phyloP scores from a whole-genome alignment of 2,329 filamentous ascomycete species.

The Venturia carpophila region DNA sequence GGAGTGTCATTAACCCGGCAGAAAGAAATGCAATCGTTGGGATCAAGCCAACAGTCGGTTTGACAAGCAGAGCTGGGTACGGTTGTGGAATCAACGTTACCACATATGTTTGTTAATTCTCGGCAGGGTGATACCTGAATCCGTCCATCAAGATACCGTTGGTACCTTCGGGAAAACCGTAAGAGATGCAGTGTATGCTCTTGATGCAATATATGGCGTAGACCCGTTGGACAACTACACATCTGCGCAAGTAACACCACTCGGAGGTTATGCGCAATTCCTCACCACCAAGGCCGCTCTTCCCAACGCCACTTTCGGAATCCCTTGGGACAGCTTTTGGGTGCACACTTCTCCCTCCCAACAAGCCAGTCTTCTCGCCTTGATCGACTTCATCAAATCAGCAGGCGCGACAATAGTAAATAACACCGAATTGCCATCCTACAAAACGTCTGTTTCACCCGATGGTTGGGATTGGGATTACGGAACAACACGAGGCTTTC shows the following conservation, averaged over 20 bases:
- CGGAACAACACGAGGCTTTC: not conserved
- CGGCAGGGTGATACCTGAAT: conserved; percentile 50
- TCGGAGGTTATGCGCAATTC: conserved; percentile 49
- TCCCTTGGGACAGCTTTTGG: conserved; percentile 69
- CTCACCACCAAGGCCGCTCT: conserved; percentile 49
- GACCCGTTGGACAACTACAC: conserved; percentile 62
- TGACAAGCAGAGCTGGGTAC: conserved; percentile 9
- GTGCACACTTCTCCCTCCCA: conserved; percentile 50
- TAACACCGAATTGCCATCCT: conserved; percentile 7
- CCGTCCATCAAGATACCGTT: conserved; percentile 59
- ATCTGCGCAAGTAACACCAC: conserved; percentile 48
- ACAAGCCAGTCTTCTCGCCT: conserved; percentile 42
- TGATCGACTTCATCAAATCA: conserved; percentile 26
- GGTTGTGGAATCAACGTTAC: too few species aligned
- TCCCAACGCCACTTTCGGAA: conserved; percentile 56
- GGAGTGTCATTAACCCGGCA: conserved; percentile 60
- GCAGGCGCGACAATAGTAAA: conserved; percentile 11
- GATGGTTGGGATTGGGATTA: conserved; percentile 16
- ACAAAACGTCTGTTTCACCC: conserved; percentile 2
- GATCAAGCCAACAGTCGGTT: conserved; percentile 64
- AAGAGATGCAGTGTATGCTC: conserved; percentile 47
- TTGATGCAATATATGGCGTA: conserved; percentile 56
- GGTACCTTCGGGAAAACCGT: conserved; percentile 62
- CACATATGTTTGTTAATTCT: not conserved
- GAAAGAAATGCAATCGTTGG: conserved; percentile 62